Conservation (phyloP, 2,329 filamentous ascomycete genomes). For the Mycocentrospora acerina region DNA sequence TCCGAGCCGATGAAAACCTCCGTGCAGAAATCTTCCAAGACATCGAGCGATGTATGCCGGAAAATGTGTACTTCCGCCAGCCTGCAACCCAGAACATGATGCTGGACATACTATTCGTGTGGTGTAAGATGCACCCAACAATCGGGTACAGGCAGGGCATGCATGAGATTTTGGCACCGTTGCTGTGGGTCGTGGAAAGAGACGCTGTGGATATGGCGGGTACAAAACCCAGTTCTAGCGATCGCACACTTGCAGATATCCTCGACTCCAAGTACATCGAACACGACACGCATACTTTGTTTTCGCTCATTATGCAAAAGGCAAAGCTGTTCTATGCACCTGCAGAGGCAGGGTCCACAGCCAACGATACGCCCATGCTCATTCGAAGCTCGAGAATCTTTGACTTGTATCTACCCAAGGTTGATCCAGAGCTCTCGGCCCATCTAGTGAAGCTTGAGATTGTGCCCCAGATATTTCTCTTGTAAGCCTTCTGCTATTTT, state of each 20-base stretch:
- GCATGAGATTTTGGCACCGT: conserved; percentile 91
- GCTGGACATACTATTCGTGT: conserved; percentile 88
- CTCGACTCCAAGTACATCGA: conserved; percentile 77
- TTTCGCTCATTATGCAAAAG: conserved; percentile 82
- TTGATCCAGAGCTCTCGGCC: conserved; percentile 79
- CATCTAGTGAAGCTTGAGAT: conserved; percentile 85
- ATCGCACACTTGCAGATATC: conserved; percentile 45
- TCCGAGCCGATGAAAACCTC: conserved; percentile 79
- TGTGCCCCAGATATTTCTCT: conserved; percentile 93
- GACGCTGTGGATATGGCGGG: conserved; percentile 67
- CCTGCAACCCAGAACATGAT: conserved; percentile 76
- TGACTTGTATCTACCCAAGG: conserved; percentile 71
- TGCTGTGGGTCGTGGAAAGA: conserved; percentile 79
- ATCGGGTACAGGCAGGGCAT: conserved; percentile 96
- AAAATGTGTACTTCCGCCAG: conserved; percentile 86
- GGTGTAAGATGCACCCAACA: conserved; percentile 86
- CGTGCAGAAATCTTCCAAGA: conserved; percentile 91
- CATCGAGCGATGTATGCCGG: conserved; percentile 85
- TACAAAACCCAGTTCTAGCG: conserved; percentile 24
- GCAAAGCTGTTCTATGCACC: conserved; percentile 87
- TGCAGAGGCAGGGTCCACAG: conserved; percentile 36
- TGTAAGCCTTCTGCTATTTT: conserved; percentile 57
- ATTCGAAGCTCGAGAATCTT: conserved; percentile 85
- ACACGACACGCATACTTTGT: conserved; percentile 86
- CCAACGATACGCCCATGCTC: conserved; percentile 69